Percentiles rank a stretch among this genome's conserved stretches.
phyloP scores from a whole-genome alignment of 352 stramenopile genomes.

The Hyaloperonospora arabidopsidis region DNA sequence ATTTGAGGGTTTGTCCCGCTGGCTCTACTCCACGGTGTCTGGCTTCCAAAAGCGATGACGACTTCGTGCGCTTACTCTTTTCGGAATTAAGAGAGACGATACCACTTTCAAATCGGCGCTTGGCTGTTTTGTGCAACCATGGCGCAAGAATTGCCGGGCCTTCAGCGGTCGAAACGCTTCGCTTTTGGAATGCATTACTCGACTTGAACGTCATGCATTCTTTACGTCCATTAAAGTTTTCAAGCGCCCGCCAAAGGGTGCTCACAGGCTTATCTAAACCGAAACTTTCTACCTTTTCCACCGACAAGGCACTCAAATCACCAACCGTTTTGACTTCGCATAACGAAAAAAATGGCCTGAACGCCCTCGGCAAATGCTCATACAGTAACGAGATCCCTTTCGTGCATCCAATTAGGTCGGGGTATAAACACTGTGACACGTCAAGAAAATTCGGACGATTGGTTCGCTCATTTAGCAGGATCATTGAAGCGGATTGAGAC shows the following conservation, averaged over 20 bases:
- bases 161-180: constrained; percentile 11
- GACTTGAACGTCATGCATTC: constrained; percentile 30
- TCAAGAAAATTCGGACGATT: constrained; percentile 6
- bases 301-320: constrained; percentile 43
- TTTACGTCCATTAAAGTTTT: constrained; percentile 42
- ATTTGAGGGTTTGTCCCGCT: constrained; percentile 26
- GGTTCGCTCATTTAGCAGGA: constrained; percentile 6
- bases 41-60: constrained; percentile 30
- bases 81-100: constrained; percentile 15
- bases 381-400: constrained; percentile 46
- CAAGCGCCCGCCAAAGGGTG: constrained; percentile 45
- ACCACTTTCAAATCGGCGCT: constrained; percentile 24
- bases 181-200: constrained; percentile 36
- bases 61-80: constrained; percentile 41
- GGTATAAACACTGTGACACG: constrained; percentile 30
- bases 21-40: constrained; percentile 7
- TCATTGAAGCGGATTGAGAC: constrained; percentile 14
- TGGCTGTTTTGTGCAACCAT: constrained; percentile 27
- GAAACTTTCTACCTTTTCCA: constrained; percentile 49
- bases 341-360: constrained; percentile 49
- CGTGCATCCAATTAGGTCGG: constrained; percentile 35
- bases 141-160: constrained; percentile 24
- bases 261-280: constrained; percentile 48
- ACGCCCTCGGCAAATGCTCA: constrained; percentile 43
- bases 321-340: constrained; percentile 68